Percentiles rank a stretch among this genome's conserved stretches.
These are phyloP conservation scores for Cerrena zonata DNA, from an alignment of 1,284 basidiomycete genomes.

Conservation along the genomic window DNA sequence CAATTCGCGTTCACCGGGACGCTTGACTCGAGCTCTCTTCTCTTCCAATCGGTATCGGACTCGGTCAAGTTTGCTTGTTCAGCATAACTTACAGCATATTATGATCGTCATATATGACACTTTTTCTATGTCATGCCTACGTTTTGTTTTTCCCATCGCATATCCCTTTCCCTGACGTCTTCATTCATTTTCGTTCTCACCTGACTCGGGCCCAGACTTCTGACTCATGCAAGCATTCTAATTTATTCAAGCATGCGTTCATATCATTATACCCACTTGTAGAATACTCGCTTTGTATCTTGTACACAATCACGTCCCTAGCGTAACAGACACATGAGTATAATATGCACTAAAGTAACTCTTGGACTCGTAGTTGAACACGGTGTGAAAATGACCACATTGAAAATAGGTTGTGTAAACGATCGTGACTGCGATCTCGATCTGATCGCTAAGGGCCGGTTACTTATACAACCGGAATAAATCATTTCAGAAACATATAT, in stretches of 20 bases:
- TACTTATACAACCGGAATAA: neutral
- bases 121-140: neutral
- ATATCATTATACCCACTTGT: no score
- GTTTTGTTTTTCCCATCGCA: neutral
- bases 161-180: neutral
- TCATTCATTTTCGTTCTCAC: neutral
- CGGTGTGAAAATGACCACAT: no score
- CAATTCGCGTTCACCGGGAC: conserved; percentile 5
- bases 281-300: neutral
- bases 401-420: no score
- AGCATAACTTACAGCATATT: neutral
- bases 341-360: no score
- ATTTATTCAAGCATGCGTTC: neutral
- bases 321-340: no score
- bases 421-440: neutral
- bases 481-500: no score
- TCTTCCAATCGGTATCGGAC: conserved; percentile 22
- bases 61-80: conserved; percentile 9
- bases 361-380: no score
- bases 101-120: neutral
- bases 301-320: no score
- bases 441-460: neutral
- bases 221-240: neutral
- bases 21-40: conserved; percentile 16
- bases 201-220: neutral